Percentiles rank a stretch among this genome's conserved stretches.
phyloP scores from a whole-genome alignment of 1,284 basidiomycete genomes.

The Pascua guehoae region DNA sequence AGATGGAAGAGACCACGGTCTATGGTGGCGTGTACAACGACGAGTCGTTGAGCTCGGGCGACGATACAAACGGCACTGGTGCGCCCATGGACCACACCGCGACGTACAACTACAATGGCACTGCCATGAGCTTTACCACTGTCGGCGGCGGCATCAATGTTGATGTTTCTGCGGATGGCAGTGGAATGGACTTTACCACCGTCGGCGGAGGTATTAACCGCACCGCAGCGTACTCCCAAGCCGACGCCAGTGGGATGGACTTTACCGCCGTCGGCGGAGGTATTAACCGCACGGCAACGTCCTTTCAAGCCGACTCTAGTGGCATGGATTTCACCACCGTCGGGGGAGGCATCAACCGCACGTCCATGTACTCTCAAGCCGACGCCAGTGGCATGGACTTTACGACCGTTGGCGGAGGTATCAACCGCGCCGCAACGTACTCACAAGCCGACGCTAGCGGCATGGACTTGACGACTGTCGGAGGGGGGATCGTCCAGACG shows the following conservation, averaged over 20 bases:
- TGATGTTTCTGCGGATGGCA: background rate
- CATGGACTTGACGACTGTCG: slow-evolving; percentile 9
- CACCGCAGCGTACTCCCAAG: background rate
- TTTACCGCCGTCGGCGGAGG: slow-evolving; percentile 8
- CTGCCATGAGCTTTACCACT: slow-evolving; percentile 40
- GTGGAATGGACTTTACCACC: slow-evolving; percentile 24
- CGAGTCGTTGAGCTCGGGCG: slow-evolving; percentile 25
- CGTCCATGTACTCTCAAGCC: background rate
- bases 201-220: slow-evolving; percentile 4
- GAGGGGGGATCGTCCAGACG: slow-evolving; percentile 3
- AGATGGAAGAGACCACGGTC: slow-evolving; percentile 45
- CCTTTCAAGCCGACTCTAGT: background rate
- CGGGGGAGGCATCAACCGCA: slow-evolving; percentile 4
- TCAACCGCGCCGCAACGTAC: background rate
- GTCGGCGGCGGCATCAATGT: slow-evolving; percentile 38
- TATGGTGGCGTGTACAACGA: slow-evolving; percentile 41
- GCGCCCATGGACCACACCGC: slow-evolving; percentile 1
- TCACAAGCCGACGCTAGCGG: background rate
- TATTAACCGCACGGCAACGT: background rate
- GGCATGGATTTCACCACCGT: slow-evolving; percentile 9
- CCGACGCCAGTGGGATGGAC: slow-evolving; percentile 4
- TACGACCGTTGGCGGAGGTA: slow-evolving; percentile 5
- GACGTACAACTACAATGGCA: slow-evolving; percentile 1
- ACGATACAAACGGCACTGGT: slow-evolving; percentile 5
- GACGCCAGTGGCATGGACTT: slow-evolving; percentile 8